phyloP scores from a whole-genome alignment of 1,284 basidiomycete species.

The Cryptococcus floricola region DNA sequence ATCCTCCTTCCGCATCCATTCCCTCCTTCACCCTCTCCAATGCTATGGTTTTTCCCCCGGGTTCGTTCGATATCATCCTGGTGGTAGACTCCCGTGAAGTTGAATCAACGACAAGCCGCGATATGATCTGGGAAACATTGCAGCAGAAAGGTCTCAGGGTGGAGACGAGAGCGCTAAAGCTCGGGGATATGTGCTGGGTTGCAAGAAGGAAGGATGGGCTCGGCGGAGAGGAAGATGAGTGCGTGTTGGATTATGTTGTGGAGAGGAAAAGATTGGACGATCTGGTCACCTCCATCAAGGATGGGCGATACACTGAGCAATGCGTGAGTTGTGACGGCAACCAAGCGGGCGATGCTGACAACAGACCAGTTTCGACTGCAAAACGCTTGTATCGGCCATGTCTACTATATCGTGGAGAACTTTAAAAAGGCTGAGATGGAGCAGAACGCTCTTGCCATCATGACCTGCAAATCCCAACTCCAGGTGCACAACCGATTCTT shows the following conservation, averaged over 20 bases:
- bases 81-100: slow-evolving; percentile 57
- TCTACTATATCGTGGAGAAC: slow-evolving; percentile 58
- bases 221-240: slow-evolving; percentile 49
- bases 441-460: slow-evolving; percentile 41
- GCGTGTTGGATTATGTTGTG: slow-evolving; percentile 56
- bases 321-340: slow-evolving; percentile 48
- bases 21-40: slow-evolving; percentile 33
- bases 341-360: slow-evolving; percentile 4
- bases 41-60: slow-evolving; percentile 50
- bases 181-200: slow-evolving; percentile 59
- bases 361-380: slow-evolving; percentile 51
- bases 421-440: slow-evolving; percentile 48
- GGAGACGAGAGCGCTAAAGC: slow-evolving; percentile 52
- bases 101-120: slow-evolving; percentile 45
- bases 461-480: slow-evolving; percentile 53
- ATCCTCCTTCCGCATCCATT: slow-evolving; percentile 1
- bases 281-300: slow-evolving; percentile 53
- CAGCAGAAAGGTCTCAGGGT: slow-evolving; percentile 47
- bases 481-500: slow-evolving; percentile 57
- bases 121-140: slow-evolving; percentile 44
- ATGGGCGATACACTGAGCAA: slow-evolving; percentile 57
- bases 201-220: slow-evolving; percentile 47
- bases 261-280: slow-evolving; percentile 59
- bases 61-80: slow-evolving; percentile 54
- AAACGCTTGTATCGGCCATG: slow-evolving; percentile 52